Base-by-base conservation (phyloP, 305 asterid species). In the Fraxinus ornus region DNA sequence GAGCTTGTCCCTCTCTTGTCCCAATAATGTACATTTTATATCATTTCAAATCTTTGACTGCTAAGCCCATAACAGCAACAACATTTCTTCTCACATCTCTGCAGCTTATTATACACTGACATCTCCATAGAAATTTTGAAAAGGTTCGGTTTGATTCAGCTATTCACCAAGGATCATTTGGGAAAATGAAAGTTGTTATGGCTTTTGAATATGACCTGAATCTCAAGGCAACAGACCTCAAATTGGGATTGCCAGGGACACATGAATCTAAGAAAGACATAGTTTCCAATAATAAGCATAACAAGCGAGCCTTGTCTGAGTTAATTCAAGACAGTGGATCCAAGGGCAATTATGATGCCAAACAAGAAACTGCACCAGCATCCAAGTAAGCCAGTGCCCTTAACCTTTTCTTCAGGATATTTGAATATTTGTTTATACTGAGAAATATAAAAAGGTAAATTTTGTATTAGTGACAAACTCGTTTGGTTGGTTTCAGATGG, bases 1-100 rank as follows among this genome's bases (percentile, higher is more conserved):
- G 87, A 73, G 89, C 88, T 85, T 90, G 97, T 94, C 97, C 86
- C 88, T 86, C 88, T 28, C 82, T 80, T 93, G 97, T 91, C 96
- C 90, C 95, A 94, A 79, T 24, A 26, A 26, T 26, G 28, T 26
- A 26, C 28, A 26, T 26, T 26, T 26, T 1, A 26, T 0, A 26
- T 26, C 28, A 26, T 26, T 26, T 26, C 28, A 26, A 26, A 26
- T 26, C 28, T 26, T 26, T 26, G 1, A 26, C 28, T 26, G 1
- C 1, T 26, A 26, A 26, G 28, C 28, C 28, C 28, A 26, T 26
- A 26, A 26, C 28, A 26, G 28, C 28, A 26, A 26, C 28, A 26
- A 26, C 28, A 26, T 26, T 26, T 26, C 28, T 26, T 26, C 28
- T 26, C 28, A 26, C 28, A 26, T 26, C 28, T 26, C 1, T 26